phyloP scores from a whole-genome alignment of 2,329 filamentous ascomycete genomes.

The Colletotrichum zoysiae region DNA sequence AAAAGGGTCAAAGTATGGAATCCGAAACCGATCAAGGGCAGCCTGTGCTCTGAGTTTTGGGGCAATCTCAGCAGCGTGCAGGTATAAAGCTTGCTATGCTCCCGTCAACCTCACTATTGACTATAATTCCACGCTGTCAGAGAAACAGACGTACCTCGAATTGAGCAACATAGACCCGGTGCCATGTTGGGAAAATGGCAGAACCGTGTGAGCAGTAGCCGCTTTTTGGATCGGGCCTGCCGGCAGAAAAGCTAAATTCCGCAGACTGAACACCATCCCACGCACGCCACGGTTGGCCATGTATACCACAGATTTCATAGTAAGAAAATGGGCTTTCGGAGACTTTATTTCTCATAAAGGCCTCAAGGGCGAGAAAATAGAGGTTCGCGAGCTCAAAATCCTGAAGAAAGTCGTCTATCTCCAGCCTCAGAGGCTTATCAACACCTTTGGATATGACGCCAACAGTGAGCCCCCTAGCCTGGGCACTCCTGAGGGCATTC shows the following conservation, averaged over 20 bases:
- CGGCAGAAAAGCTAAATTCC: neutral
- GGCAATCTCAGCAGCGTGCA: neutral
- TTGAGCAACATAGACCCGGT: constrained; percentile 22
- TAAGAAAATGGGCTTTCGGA: neutral
- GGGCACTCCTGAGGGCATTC: neutral
- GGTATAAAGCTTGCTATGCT: neutral
- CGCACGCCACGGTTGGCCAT: neutral
- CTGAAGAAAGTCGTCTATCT: constrained; percentile 30
- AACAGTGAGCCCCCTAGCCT: neutral
- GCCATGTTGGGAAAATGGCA: constrained; percentile 28
- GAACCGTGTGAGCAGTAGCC: constrained; percentile 24
- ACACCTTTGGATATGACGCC: neutral
- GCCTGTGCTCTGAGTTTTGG: neutral
- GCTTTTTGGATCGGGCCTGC: neutral
- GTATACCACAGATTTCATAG: neutral
- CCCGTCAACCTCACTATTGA: neutral
- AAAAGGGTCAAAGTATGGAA: constrained; percentile 1
- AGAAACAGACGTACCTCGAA: constrained; percentile 8
- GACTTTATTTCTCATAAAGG: neutral
- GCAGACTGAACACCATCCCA: neutral
- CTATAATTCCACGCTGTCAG: too few relatives aligned
- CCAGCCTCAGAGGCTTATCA: constrained; percentile 16
- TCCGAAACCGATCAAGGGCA: neutral
- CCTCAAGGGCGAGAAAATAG: constrained; percentile 26
- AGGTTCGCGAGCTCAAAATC: constrained; percentile 27